These are phyloP conservation scores for Suhomyces vadensis DNA, from an alignment of 805 yeast genomes.

Conservation along the genomic window DNA sequence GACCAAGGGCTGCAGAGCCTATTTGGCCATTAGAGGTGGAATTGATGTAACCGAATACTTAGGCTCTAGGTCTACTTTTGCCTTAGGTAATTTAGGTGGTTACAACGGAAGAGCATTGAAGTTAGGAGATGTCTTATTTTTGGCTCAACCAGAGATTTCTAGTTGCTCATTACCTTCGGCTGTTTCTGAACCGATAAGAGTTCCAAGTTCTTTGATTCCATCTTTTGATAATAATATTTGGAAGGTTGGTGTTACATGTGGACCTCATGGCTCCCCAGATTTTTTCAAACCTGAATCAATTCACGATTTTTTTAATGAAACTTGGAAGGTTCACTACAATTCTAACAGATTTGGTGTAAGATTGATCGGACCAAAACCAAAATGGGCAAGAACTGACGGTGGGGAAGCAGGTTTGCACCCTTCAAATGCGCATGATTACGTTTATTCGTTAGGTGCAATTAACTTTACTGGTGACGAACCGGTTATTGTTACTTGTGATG, in stretches of 20 bases:
- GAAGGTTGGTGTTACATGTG: constrained; percentile 92
- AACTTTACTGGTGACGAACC: constrained; percentile 99
- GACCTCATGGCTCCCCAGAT: constrained; percentile 98
- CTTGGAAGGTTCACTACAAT: constrained; percentile 96
- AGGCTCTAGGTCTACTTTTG: constrained; percentile 96
- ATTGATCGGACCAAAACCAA: constrained; percentile 91
- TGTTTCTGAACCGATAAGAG: constrained; percentile 56
- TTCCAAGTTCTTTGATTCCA: constrained; percentile 62
- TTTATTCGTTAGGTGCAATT: constrained; percentile 93
- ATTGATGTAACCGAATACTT: constrained; percentile 91
- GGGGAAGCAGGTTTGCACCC: constrained; percentile 99
- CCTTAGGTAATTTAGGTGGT: constrained; percentile 91
- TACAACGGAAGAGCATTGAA: constrained; percentile 89
- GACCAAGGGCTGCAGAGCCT: constrained; percentile 81
- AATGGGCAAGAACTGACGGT: constrained; percentile 95
- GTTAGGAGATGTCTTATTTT: constrained; percentile 86
- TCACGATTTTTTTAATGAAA: constrained; percentile 67
- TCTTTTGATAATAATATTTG: constrained; percentile 54
- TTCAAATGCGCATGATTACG: constrained; percentile 97
- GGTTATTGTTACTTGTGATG: constrained; percentile 94
- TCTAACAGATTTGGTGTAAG: constrained; percentile 97
- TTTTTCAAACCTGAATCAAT: constrained; percentile 79
- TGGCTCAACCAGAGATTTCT: constrained; percentile 73
- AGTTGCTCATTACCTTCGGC: constrained; percentile 75
- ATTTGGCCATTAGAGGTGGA: constrained; percentile 89